These are phyloP conservation scores for Dryas octopetala DNA, from an alignment of 306 rosid genomes.

Conservation along the genomic window DNA sequence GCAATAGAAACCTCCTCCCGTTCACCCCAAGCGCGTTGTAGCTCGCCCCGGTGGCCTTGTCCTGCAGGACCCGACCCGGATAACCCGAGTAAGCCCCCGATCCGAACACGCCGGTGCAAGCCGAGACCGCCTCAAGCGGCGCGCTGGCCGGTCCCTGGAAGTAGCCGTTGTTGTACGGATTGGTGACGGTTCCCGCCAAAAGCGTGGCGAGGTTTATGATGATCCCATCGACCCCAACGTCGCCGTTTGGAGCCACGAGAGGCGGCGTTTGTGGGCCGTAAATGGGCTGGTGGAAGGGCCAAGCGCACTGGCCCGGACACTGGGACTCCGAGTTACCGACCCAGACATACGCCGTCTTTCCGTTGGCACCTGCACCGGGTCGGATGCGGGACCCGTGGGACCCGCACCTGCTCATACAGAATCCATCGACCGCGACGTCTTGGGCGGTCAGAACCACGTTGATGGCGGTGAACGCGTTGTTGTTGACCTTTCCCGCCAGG, in stretches of 20 bases:
- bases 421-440: conserved; percentile 76
- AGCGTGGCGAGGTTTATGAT: conserved; percentile 82
- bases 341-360: conserved; percentile 60
- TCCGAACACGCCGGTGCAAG: conserved; percentile 74
- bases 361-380: conserved; percentile 75
- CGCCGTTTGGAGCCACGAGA: conserved; percentile 81
- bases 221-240: conserved; percentile 90
- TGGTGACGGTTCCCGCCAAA: conserved; percentile 87
- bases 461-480: conserved; percentile 42
- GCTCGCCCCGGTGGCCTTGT: conserved; percentile 61
- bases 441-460: conserved; percentile 66
- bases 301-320: conserved; percentile 91
- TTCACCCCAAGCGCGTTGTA: conserved; percentile 69
- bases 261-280: conserved; percentile 92
- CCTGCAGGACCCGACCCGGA: conserved; percentile 65
- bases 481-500: conserved; percentile 43
- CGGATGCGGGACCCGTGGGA: too few species aligned
- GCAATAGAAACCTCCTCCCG: conserved; percentile 67
- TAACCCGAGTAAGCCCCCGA: conserved; percentile 83
- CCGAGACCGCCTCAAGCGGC: conserved; percentile 84
- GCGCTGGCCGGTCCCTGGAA: conserved; percentile 79
- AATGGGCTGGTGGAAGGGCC: conserved; percentile 94
- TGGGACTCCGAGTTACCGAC: conserved; percentile 83
- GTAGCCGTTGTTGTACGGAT: conserved; percentile 79
- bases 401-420: conserved; percentile 41